These are phyloP conservation scores for Blastobotrys persicus DNA, from an alignment of 1,139 yeast genomes.

Conservation along the genomic window DNA sequence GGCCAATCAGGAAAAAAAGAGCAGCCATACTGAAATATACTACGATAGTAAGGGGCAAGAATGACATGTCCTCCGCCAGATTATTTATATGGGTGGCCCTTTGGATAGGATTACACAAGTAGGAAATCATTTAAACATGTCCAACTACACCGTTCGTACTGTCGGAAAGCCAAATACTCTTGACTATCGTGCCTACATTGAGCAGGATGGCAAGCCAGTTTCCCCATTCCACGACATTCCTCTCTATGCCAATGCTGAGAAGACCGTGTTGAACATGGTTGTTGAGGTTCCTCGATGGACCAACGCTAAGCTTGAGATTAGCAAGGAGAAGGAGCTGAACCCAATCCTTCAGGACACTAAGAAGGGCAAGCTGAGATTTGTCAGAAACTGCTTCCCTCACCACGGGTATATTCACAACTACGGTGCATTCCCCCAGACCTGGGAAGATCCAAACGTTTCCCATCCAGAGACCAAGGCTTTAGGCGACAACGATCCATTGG, in stretches of 20 bases:
- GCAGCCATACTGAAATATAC: background rate
- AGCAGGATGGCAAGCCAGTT: constrained; percentile 63
- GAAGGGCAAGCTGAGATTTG: constrained; percentile 81
- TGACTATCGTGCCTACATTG: constrained; percentile 81
- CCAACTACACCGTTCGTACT: constrained; percentile 51
- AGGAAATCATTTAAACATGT: constrained; percentile 23
- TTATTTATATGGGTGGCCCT: background rate
- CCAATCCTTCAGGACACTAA: constrained; percentile 93
- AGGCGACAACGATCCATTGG: constrained; percentile 97
- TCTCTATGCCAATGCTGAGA: constrained; percentile 58
- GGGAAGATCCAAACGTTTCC: constrained; percentile 69
- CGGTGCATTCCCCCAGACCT: constrained; percentile 98
- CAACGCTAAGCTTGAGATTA: constrained; percentile 89
- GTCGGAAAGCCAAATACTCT: constrained; percentile 89
- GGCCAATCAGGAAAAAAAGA: no score
- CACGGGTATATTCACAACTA: constrained; percentile 95
- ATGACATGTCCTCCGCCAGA: background rate
- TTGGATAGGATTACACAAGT: constrained; percentile 3
- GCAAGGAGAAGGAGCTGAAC: constrained; percentile 68
- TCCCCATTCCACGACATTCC: constrained; percentile 86
- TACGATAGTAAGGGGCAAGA: background rate
- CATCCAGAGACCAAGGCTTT: constrained; percentile 51
- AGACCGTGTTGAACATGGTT: constrained; percentile 76
- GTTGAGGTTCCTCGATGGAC: constrained; percentile 97
- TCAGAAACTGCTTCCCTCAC: constrained; percentile 91